Evolutionary conservation across 129 eudicot genomes (phyloP), one percentile per base, ranked within the genome.

Genomic region (Silybum marianum): DNA sequence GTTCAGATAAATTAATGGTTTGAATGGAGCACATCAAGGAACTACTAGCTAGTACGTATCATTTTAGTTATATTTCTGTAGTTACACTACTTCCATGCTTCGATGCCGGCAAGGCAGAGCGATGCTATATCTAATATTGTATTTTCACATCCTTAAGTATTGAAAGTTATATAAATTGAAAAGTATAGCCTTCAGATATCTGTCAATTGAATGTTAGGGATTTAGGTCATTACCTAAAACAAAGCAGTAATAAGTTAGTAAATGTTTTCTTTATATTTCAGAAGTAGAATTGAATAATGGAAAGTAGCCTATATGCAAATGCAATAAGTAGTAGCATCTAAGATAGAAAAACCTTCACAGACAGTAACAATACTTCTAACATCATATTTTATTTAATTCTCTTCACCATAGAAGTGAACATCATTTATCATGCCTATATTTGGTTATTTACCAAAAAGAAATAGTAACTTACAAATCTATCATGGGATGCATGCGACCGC

Each of bases 401-500:
- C 39, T 70, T 22, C 65, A 54, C 9, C 54, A 83, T 24, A n/a
- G 13, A 21, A 54, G 65, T 54, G 4, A 65, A 51, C 40, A 42
- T 36, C 69, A 38, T 60, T 69, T 72, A 19, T 22, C 69, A 28
- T 38, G 28, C 2, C 39, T 73, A 46, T 42, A 66, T 18, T 60
- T 75, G 60, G 40, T 69, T 54, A 11, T 32, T 84, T 32, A 74
- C 63, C 21, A 34, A 32, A 14, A 21, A 73, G 69, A 74, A 84
- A 54, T 4, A 70, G 72, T 62, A 70, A 87, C 99, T 90, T 78
- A 95, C 99, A 91, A 82, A 95, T 95, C 99, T 95, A 82, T 95
- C 99, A 77, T 95, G 97, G 71, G 86, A 91, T 79, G 99, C 97
- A 89, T 95, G 99, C 8, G 99, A 95, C 63, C 93, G 90, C 30